Evolutionary conservation across 177 flowering plant species (phyloP).

Genomic region (Vitis hybrid): DNA sequence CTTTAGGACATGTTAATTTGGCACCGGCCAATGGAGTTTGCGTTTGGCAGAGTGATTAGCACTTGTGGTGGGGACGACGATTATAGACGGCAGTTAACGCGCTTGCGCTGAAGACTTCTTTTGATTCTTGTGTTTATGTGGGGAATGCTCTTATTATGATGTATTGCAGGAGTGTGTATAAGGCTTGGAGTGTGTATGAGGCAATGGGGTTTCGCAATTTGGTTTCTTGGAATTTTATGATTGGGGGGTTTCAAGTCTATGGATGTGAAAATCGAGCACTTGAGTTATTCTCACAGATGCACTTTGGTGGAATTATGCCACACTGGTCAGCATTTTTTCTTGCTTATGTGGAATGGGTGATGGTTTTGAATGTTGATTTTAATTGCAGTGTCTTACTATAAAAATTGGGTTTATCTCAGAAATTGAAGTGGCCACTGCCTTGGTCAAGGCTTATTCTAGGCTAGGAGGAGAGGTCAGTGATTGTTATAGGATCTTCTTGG

Average conservation of each 20-base stretch:
- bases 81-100: constrained; percentile 60
- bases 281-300: constrained; percentile 49
- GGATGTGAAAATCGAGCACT: constrained; percentile 33
- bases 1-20: constrained; percentile 31
- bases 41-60: constrained; percentile 56
- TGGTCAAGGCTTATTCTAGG: constrained; percentile 63
- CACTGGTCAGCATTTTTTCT: constrained; percentile 49
- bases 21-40: constrained; percentile 60
- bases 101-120: constrained; percentile 50
- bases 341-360: constrained; percentile 29
- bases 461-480: constrained; percentile 44
- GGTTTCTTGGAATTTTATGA: constrained; percentile 73
- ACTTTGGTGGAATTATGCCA: constrained; percentile 43
- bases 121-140: constrained; percentile 55
- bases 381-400: constrained; percentile 45
- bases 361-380: constrained; percentile 34
- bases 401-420: constrained; percentile 44
- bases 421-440: constrained; percentile 55
- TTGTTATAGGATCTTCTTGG: constrained; percentile 53
- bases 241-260: constrained; percentile 45
- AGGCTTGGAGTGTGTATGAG: constrained; percentile 54
- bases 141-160: constrained; percentile 76
- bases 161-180: constrained; percentile 52
- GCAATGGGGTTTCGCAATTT: constrained; percentile 41
- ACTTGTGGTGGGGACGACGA: constrained; percentile 27